Evolutionary conservation across 2,329 filamentous ascomycete species (phyloP).

Genomic region (Trichophyton rubrum): DNA sequence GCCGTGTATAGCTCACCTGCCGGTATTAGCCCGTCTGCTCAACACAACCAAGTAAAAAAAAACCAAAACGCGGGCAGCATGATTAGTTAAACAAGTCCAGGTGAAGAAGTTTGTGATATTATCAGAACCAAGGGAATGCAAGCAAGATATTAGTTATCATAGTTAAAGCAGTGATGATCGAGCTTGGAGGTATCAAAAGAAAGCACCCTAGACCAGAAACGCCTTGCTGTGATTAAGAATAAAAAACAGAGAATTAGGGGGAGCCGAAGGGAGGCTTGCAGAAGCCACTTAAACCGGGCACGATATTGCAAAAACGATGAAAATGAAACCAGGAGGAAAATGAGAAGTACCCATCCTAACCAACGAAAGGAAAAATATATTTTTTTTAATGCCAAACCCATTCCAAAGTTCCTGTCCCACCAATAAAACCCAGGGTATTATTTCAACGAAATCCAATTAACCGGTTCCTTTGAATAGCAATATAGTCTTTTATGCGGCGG

Average conservation of each 20-base stretch:
- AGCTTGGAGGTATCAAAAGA: not conserved
- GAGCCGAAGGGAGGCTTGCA: not conserved
- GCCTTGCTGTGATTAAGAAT: not conserved
- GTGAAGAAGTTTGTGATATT: no score
- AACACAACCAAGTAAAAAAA: no score
- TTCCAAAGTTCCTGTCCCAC: not conserved
- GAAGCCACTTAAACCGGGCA: not conserved
- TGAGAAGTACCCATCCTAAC: not conserved
- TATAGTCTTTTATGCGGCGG: not conserved
- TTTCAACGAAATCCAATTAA: not conserved
- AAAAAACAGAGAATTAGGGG: not conserved
- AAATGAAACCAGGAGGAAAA: not conserved
- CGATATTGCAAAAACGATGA: not conserved
- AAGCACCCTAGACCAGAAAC: not conserved
- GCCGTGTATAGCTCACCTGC: no score
- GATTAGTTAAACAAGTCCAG: not conserved
- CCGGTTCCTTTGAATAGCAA: not conserved
- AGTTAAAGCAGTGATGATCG: not conserved
- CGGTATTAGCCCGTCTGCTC: no score
- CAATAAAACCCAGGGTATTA: slow-evolving; percentile 1
- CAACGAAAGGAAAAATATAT: not conserved
- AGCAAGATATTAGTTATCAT: not conserved
- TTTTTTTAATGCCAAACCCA: not conserved
- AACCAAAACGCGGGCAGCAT: not conserved
- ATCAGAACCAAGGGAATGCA: not conserved